Base-by-base conservation (phyloP, 768 basidiomycete species). In the Leccinum sublutescens region DNA sequence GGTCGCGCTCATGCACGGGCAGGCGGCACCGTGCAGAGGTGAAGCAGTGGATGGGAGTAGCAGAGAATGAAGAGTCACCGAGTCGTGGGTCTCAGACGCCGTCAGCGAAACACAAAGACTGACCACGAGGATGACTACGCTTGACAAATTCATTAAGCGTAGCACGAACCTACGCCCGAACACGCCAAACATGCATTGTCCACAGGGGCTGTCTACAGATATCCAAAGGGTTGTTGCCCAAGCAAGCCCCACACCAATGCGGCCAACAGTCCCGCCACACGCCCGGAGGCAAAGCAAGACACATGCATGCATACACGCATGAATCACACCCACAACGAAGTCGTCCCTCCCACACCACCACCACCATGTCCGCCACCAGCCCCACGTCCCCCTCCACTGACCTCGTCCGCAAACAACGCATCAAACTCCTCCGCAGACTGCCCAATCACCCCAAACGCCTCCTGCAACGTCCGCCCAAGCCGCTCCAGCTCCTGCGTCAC, bases 391-490 rank as follows among this genome's bases (percentile, higher is more conserved):
- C 43, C 38, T 40, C 38, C 43, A 45, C 43, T 56, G 14, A 52
- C 55, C 2, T 50, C 63, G 29, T 68, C 73, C 34, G 51, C 54
- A 62, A 97, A 97, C 62, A 97, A 67, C 52, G 80, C 82, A 64
- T 96, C 93, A 64, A 96, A 96, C 68, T 92, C 89, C 59, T 88
- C 85, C 3, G 85, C 79, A 19, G 82, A 84, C 61, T 93, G 86
- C 6, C 93, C 92, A 62, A 97, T 93, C 4, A 95, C 92, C 10
- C 96, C 96, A 71, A 97, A 99, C 10, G 92, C 88, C 54, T 87
- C 84, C 70, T 98, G 96, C 59, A 96, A 77, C 25, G 85, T 89
- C 40, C 74, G 74, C 0, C 97, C 96, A 1, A 98, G 78, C 54
- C 77, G 82, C 55, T 97, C 93, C 14, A 99, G 81, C 67, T 98